These are phyloP conservation scores for Pezicula radicicola DNA, from an alignment of 2,329 filamentous ascomycete species.

Conservation along the genomic window DNA sequence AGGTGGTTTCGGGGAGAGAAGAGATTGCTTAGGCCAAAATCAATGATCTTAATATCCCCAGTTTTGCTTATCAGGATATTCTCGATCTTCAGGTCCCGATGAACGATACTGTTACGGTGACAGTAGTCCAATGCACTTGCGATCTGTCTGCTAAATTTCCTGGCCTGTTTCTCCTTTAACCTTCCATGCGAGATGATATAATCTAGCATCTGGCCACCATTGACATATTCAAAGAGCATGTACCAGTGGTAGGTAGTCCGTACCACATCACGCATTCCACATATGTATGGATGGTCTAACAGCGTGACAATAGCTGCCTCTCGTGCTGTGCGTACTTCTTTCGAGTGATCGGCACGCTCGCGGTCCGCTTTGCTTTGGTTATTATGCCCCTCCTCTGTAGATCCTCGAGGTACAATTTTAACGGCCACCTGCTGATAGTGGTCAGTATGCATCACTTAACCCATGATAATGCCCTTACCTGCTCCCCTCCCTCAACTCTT, in stretches of 20 bases:
- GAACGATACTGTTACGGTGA: constrained; percentile 96
- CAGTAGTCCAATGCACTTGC: constrained; percentile 96
- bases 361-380: constrained; percentile 68
- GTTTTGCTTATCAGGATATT: constrained; percentile 99
- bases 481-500: constrained; percentile 85
- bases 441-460: constrained; percentile 11
- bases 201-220: constrained; percentile 98
- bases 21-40: constrained; percentile 95
- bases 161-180: constrained; percentile 95
- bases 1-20: constrained; percentile 82
- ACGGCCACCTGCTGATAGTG: constrained; percentile 71
- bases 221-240: constrained; percentile 99
- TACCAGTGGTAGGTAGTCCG: constrained; percentile 99
- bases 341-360: constrained; percentile 91
- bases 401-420: constrained; percentile 92
- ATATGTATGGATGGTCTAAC: constrained; percentile 92
- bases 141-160: constrained; percentile 97
- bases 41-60: constrained; percentile 98
- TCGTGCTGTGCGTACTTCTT: constrained; percentile 90
- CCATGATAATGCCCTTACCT: constrained; percentile 50
- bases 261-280: constrained; percentile 91
- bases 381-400: constrained; percentile 69
- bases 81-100: constrained; percentile 96
- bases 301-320: constrained; percentile 96
- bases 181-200: constrained; percentile 99